Conservation (phyloP, 805 yeast species). For the Barnettozyma salicaria region DNA sequence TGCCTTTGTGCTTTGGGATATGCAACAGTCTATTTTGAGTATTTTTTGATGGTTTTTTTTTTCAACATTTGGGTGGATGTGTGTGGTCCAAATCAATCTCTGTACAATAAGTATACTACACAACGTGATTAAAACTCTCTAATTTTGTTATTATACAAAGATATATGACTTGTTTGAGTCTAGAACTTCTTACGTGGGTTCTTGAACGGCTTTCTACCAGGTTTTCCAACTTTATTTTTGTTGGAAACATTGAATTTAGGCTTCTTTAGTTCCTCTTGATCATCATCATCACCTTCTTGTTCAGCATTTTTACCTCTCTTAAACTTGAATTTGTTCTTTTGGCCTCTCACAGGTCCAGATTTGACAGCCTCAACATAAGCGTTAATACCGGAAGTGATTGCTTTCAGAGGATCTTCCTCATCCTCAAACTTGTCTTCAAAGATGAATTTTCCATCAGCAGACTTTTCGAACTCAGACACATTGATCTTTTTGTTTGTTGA, state of each 20-base stretch:
- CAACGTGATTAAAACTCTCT: neutral
- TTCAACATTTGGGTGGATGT: no score
- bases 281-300: conserved; percentile 49
- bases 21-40: no score
- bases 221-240: conserved; percentile 23
- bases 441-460: conserved; percentile 56
- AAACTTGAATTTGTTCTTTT: conserved; percentile 83
- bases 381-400: conserved; percentile 59
- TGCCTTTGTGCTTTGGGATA: no score
- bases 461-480: conserved; percentile 30
- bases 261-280: conserved; percentile 33
- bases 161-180: neutral
- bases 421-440: conserved; percentile 41
- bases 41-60: no score
- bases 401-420: conserved; percentile 41
- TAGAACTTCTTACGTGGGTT: conserved; percentile 51
- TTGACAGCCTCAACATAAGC: conserved; percentile 93
- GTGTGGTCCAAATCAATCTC: no score
- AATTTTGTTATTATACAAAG: conserved; percentile 1
- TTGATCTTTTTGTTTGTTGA: conserved; percentile 34
- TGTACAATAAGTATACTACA: neutral
- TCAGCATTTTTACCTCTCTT: conserved; percentile 54
- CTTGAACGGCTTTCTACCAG: conserved; percentile 40
- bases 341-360: conserved; percentile 92
- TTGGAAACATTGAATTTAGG: conserved; percentile 16